phyloP scores from a whole-genome alignment of 2,329 filamentous ascomycete species.

The Chaetomium sp. region DNA sequence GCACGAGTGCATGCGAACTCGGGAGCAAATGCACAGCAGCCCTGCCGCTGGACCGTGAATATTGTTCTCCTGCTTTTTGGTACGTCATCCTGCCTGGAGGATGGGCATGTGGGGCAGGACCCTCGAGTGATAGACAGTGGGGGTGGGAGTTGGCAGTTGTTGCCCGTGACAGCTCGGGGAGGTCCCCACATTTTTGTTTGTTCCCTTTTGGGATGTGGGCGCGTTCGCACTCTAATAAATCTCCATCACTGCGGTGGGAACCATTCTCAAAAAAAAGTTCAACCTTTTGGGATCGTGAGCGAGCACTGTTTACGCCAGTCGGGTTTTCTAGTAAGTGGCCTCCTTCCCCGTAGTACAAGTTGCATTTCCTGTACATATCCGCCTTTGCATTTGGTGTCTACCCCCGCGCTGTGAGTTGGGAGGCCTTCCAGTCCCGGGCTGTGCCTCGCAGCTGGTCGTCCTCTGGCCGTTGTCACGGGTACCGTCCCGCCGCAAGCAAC shows the following conservation, averaged over 20 bases:
- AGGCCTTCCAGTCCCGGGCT: background rate
- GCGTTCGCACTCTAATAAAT: background rate
- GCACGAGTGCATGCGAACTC: no score
- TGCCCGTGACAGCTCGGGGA: slow-evolving; percentile 19
- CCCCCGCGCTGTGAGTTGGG: background rate
- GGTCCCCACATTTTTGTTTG: slow-evolving; percentile 12
- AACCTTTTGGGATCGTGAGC: no score
- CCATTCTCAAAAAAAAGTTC: no score
- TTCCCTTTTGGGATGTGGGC: slow-evolving; percentile 4
- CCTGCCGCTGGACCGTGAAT: no score
- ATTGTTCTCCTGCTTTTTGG: no score
- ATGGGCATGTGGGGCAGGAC: no score
- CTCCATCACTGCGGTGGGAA: background rate
- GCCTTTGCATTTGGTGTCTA: background rate
- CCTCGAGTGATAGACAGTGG: no score
- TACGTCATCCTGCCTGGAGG: no score
- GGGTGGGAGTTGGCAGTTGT: background rate
- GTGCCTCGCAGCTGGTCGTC: slow-evolving; percentile 3
- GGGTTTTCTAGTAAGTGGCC: background rate
- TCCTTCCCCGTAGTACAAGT: background rate
- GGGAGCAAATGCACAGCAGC: no score
- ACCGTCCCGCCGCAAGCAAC: background rate
- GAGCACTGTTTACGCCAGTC: no score
- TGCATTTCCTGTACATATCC: background rate
- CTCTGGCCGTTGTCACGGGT: background rate